Evolutionary conservation across 306 rosid genomes (phyloP).

Genomic region (Hippophae tibetana): DNA sequence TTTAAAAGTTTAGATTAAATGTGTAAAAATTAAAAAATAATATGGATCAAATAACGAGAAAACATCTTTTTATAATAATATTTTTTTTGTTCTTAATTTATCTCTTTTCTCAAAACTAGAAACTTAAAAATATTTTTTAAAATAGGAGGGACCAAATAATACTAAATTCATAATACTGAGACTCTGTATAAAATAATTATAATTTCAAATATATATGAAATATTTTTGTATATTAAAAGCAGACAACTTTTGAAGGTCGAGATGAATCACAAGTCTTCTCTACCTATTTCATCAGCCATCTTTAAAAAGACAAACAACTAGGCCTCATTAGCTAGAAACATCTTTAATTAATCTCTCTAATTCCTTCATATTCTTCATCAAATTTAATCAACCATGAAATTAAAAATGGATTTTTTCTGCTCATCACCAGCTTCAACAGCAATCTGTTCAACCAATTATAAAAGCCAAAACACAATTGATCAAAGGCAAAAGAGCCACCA

Average conservation of each 20-base stretch:
- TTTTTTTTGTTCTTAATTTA: too few species aligned
- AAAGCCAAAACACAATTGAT: conserved; percentile 32
- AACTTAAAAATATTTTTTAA: too few species aligned
- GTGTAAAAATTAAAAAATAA: too few species aligned
- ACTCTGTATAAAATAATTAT: too few species aligned
- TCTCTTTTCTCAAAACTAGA: too few species aligned
- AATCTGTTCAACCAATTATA: conserved; percentile 35
- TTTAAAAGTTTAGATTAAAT: too few species aligned
- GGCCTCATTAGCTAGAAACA: conserved; percentile 13
- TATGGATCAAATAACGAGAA: too few species aligned
- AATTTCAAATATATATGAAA: too few species aligned
- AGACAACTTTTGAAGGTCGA: conserved; percentile 22
- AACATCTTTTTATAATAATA: too few species aligned
- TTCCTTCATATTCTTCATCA: neutral
- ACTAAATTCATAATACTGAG: too few species aligned
- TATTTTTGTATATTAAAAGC: too few species aligned
- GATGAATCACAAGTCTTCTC: conserved; percentile 24
- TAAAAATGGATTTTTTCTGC: conserved; percentile 55
- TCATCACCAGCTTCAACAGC: conserved; percentile 66
- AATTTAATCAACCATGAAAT: conserved; percentile 25
- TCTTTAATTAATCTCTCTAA: neutral
- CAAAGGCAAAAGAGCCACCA: conserved; percentile 24
- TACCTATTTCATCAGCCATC: conserved; percentile 5
- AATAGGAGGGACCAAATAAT: too few species aligned
- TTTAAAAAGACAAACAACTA: conserved; percentile 15